Percentiles rank a stretch among this genome's conserved stretches.
phyloP scores from a whole-genome alignment of 2,329 filamentous ascomycete species.

The Cladosporium sp. region DNA sequence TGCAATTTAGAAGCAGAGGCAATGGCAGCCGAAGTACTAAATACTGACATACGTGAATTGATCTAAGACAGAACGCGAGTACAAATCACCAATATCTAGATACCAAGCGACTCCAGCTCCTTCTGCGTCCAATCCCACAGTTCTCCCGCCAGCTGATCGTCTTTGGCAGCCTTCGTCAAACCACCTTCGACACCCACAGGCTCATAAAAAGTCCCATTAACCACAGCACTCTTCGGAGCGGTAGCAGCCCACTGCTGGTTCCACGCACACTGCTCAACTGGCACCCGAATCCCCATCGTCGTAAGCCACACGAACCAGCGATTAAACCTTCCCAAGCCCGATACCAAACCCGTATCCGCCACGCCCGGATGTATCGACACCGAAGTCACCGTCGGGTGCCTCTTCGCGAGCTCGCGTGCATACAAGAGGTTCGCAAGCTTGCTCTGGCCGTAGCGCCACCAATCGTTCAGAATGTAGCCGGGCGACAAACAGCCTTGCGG shows the following conservation, averaged over 20 bases:
- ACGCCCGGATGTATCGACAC: constrained; percentile 42
- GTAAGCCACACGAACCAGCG: constrained; percentile 9
- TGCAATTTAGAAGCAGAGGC: no score
- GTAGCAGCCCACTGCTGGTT: constrained; percentile 24
- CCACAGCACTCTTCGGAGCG: constrained; percentile 5
- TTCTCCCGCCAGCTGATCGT: constrained; percentile 30
- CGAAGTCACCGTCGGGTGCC: constrained; percentile 34
- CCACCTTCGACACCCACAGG: constrained; percentile 30
- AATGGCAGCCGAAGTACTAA: no score
- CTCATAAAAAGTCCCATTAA: constrained; percentile 35
- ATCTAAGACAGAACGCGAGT: no score
- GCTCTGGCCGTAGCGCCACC: constrained; percentile 40
- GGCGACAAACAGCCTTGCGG: constrained; percentile 12
- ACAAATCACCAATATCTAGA: background rate
- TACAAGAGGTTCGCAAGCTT: constrained; percentile 49
- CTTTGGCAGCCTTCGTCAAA: constrained; percentile 25
- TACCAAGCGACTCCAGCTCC: constrained; percentile 14
- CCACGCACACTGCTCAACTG: constrained; percentile 20
- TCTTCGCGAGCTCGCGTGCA: constrained; percentile 37
- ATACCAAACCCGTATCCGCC: constrained; percentile 34
- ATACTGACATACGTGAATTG: no score
- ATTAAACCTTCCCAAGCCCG: background rate
- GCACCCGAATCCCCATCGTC: constrained; percentile 15
- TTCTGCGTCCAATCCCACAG: constrained; percentile 34
- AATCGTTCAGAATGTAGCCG: constrained; percentile 21